These are phyloP conservation scores for Exutisphaerella laricina DNA, from an alignment of 2,329 filamentous ascomycete genomes.

Conservation along the genomic window DNA sequence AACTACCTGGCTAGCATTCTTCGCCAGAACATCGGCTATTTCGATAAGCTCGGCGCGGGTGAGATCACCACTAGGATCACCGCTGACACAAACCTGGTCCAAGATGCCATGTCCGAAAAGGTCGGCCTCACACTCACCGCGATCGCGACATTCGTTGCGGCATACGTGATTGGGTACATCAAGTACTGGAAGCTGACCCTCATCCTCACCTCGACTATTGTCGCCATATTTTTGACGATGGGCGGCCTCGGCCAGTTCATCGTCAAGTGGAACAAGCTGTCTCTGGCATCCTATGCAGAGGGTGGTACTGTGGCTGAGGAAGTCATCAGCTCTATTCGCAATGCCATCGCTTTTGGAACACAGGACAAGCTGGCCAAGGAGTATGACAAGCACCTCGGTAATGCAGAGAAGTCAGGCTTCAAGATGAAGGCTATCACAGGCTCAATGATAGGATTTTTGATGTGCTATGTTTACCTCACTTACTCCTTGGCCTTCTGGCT, in stretches of 20 bases:
- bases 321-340: slow-evolving; percentile 87
- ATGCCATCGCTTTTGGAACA: slow-evolving; percentile 86
- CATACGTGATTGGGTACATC: slow-evolving; percentile 85
- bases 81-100: slow-evolving; percentile 85
- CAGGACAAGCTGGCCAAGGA: slow-evolving; percentile 84
- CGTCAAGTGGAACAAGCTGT: slow-evolving; percentile 72
- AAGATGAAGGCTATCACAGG: slow-evolving; percentile 68
- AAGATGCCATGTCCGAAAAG: slow-evolving; percentile 91
- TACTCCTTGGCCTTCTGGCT: slow-evolving; percentile 88
- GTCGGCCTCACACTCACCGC: slow-evolving; percentile 71
- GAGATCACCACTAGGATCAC: slow-evolving; percentile 95
- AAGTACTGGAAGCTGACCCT: slow-evolving; percentile 91
- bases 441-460: slow-evolving; percentile 77
- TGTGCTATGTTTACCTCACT: slow-evolving; percentile 77
- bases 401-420: slow-evolving; percentile 70
- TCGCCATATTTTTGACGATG: slow-evolving; percentile 74
- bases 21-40: slow-evolving; percentile 85
- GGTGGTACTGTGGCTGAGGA: slow-evolving; percentile 90
- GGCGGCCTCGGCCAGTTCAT: slow-evolving; percentile 67
- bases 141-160: slow-evolving; percentile 75
- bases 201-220: slow-evolving; percentile 75
- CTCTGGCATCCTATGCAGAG: slow-evolving; percentile 71
- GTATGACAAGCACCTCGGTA: slow-evolving; percentile 69
- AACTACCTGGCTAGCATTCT: slow-evolving; percentile 79
- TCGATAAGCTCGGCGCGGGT: slow-evolving; percentile 86